Evolutionary conservation across 2,329 filamentous ascomycete species (phyloP), one percentile per base, ranked within the genome.

Genomic region (Diaporthe batatas): DNA sequence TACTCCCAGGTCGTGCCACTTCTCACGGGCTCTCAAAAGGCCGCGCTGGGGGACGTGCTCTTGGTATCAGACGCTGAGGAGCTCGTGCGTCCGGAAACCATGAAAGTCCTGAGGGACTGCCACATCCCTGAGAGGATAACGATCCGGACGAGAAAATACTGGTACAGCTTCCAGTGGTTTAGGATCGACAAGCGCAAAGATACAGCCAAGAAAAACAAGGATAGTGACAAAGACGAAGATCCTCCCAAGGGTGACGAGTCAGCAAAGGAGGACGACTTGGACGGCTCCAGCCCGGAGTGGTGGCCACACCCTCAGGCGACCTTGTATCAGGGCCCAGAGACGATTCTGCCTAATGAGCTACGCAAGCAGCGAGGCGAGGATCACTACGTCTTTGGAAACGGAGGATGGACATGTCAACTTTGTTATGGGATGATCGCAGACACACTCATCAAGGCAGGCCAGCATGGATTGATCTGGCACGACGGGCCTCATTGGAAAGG

Each of bases 291-390:
- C 71, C 79, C 79, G 6, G 74, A 77, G 25, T 75, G 84, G 73
- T 86, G 84, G 84, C 72, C 77, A 36, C 84, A 85, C 77, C 84
- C 84, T 7, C 84, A 87, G 77, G 85, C 84, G 21, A 86, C 85
- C 0, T 77, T 80, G 23, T 87, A 81, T 73, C 76, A 80, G 12
- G 83, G 82, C 1, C 68, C 76, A 2, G 72, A 79, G 4, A 86
- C 85, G 0, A 78, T 86, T 47, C 76, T 79, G 2, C 85, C 85
- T 0, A 80, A 81, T 36, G 78, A 83, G 72, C 77, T 87, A 23
- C 80, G 85, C 6, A 78, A 79, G 76, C 42, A 73, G 16, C 49
- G 68, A 8, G 21, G 11, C 42, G 62, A 71, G 71, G 76, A 82
- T 21, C 78, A 82, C 29, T 76, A 78, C 3, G 78, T 82, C 47